Conservation (phyloP, 2,329 filamentous ascomycete genomes). For the Penicillium fuscoglaucum region DNA sequence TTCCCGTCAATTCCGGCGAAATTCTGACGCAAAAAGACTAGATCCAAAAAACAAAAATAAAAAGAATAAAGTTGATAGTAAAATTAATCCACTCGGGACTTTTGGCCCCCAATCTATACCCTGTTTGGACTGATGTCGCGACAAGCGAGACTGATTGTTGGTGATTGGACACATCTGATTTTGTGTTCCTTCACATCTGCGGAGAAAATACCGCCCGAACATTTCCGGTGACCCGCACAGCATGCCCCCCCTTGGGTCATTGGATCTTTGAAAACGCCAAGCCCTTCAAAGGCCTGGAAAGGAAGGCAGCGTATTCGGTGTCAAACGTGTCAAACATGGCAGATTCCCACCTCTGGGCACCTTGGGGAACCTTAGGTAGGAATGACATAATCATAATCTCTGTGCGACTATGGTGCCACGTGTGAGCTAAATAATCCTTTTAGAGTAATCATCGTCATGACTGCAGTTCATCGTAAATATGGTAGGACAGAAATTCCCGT, state of each 20-base stretch:
- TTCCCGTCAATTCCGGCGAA: neutral
- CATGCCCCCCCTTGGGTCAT: neutral
- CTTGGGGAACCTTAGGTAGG: neutral
- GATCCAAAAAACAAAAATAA: neutral
- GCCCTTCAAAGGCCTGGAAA: neutral
- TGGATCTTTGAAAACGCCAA: neutral
- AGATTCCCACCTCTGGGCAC: neutral
- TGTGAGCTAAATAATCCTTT: slow-evolving; percentile 9
- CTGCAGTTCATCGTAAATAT: neutral
- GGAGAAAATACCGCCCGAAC: slow-evolving; percentile 12
- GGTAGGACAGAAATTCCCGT: neutral
- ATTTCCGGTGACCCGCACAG: slow-evolving; percentile 10
- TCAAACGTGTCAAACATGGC: neutral
- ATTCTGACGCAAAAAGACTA: neutral
- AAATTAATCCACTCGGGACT: neutral
- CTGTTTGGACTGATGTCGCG: slow-evolving; percentile 27
- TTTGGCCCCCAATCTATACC: slow-evolving; percentile 20
- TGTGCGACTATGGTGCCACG: slow-evolving; percentile 20
- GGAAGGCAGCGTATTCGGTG: slow-evolving; percentile 11
- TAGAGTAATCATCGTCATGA: slow-evolving; percentile 7
- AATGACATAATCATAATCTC: neutral
- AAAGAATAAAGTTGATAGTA: slow-evolving; percentile 1
- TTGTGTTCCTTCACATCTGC: slow-evolving; percentile 5
- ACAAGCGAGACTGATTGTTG: slow-evolving; percentile 17
- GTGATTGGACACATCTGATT: slow-evolving; percentile 4